Percentiles rank a stretch among this genome's conserved stretches.
These are phyloP conservation scores for Salix dunnii DNA, from an alignment of 345 rosid species.

Conservation along the genomic window DNA sequence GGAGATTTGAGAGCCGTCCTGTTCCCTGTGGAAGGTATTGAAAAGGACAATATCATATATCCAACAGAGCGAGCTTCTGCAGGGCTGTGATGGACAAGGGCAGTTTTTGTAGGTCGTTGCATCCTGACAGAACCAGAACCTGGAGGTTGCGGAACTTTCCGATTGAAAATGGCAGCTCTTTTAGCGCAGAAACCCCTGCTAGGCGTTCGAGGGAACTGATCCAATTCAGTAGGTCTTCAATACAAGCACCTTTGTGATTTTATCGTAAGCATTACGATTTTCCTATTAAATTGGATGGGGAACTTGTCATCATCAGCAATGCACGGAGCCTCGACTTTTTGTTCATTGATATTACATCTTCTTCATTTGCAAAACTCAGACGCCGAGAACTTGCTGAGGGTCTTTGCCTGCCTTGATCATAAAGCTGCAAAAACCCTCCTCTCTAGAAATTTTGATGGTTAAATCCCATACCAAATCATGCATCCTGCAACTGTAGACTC, in stretches of 20 bases:
- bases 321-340: not conserved
- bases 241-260: not conserved
- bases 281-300: not conserved
- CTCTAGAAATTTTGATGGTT: not conserved
- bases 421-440: constrained; percentile 5
- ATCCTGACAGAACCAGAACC: constrained; percentile 1
- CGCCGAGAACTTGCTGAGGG: not conserved
- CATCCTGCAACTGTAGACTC: constrained; percentile 10
- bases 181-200: not conserved
- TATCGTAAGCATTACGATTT: not conserved
- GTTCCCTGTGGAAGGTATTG: not conserved
- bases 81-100: not conserved
- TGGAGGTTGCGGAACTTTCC: constrained; percentile 4
- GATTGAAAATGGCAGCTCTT: constrained; percentile 4
- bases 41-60: constrained; percentile 1
- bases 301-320: not conserved
- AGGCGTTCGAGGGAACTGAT: constrained; percentile 1
- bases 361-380: not conserved
- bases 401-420: constrained; percentile 2
- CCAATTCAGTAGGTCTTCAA: not conserved
- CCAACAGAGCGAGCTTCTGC: constrained; percentile 5
- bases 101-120: not conserved
- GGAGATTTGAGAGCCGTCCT: not conserved
- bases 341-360: not conserved
- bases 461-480: constrained; percentile 12